Base-by-base conservation (phyloP, 2,329 filamentous ascomycete species). In the Botryotinia narcissicola region DNA sequence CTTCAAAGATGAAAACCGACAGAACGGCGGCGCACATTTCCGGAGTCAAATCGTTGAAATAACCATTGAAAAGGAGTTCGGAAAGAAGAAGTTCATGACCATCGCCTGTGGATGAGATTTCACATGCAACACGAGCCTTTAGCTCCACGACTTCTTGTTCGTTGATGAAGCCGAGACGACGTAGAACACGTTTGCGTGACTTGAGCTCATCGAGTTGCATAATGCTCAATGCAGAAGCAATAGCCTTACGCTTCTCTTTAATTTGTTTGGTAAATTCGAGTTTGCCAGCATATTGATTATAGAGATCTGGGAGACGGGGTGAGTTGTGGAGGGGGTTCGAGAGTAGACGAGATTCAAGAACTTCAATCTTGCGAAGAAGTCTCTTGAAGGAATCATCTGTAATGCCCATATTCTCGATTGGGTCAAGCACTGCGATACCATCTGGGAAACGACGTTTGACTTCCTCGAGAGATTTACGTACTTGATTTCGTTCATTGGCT, bases 1-100 rank as follows among this genome's bases (percentile, higher is more conserved):
- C 96, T 81, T 99, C 97, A 78, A 98, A 98, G 77, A 99, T 96
- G 84, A 99, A 98, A 80, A 93, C 95, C 79, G 93, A 97, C 74
- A 99, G 87, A 9, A 95, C 90, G 0, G 95, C 89, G 1, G 96
- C 96, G 78, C 92, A 93, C 77, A 95, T 88, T 82, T 98, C 95
- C 0, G 96, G 94, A 0, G 91, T 91, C 61, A 98, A 85, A 80
- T 98, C 95, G 81, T 98, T 99, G 88, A 99, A 99, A 87, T 98
- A 98, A 57, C 95, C 90, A 82, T 98, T 97, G 83, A 99, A 98
- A 0, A 99, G 88, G 42, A 99, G 87, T 83, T 99, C 96, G 20
- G 93, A 94, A 8, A 99, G 88, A 76, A 99, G 90, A 60, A 99
- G 86, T 82, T 99, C 97, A 80, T 99, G 96, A 51, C 95, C 96